Evolutionary conservation across 306 rosid species (phyloP).

Genomic region (Casuarina cunninghamiana): DNA sequence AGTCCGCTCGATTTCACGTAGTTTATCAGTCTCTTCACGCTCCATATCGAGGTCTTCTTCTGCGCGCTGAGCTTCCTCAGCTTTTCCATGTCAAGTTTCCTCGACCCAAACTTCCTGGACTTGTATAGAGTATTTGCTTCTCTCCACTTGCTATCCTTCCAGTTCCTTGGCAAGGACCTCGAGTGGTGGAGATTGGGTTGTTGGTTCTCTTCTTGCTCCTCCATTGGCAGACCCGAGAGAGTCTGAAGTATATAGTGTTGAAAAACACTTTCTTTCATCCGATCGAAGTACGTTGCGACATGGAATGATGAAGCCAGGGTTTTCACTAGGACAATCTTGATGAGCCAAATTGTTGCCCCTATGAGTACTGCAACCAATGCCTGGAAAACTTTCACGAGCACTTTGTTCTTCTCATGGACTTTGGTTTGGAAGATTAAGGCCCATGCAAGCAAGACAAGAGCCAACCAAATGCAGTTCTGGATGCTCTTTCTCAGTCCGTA

Average conservation of each 20-base stretch:
- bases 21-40: slow-evolving; percentile 45
- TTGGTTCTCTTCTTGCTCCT: slow-evolving; percentile 14
- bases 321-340: slow-evolving; percentile 48
- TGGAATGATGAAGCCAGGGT: slow-evolving; percentile 50
- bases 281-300: slow-evolving; percentile 50
- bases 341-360: slow-evolving; percentile 44
- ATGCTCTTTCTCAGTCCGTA: slow-evolving; percentile 48
- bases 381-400: slow-evolving; percentile 43
- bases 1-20: slow-evolving; percentile 43
- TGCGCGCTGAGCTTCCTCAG: slow-evolving; percentile 44
- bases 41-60: slow-evolving; percentile 40
- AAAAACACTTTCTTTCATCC: slow-evolving; percentile 59
- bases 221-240: slow-evolving; percentile 36
- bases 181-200: background rate
- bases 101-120: slow-evolving; percentile 25
- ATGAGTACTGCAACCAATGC: slow-evolving; percentile 41
- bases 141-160: background rate
- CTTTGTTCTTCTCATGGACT: slow-evolving; percentile 38
- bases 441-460: slow-evolving; percentile 43
- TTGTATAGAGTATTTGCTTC: slow-evolving; percentile 5
- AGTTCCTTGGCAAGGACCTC: slow-evolving; percentile 23
- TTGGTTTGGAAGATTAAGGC: slow-evolving; percentile 35
- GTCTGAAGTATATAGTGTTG: slow-evolving; percentile 49
- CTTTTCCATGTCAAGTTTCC: slow-evolving; percentile 54
- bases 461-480: slow-evolving; percentile 50